These are phyloP conservation scores for Lagenaria siceraria DNA, from an alignment of 306 rosid species.

Conservation along the genomic window DNA sequence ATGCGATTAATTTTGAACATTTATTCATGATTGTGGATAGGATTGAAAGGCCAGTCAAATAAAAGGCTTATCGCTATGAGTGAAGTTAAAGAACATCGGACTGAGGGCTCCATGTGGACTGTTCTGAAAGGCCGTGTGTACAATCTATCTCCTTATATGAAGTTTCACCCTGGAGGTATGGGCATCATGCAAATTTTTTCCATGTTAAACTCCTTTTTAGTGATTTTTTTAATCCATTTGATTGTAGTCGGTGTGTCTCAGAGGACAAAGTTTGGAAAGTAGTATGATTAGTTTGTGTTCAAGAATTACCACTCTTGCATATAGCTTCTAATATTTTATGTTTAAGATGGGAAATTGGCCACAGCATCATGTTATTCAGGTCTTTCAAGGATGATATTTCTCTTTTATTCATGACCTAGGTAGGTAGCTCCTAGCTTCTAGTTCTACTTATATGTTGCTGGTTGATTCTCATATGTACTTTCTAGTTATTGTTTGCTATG, in stretches of 20 bases:
- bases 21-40: slow-evolving; percentile 21
- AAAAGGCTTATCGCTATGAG: slow-evolving; percentile 70
- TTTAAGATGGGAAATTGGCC: neutral
- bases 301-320: neutral
- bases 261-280: neutral
- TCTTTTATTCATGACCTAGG: neutral
- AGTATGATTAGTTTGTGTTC: neutral
- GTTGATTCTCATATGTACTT: neutral
- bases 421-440: neutral
- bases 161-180: slow-evolving; percentile 95
- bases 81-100: slow-evolving; percentile 68
- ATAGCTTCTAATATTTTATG: neutral
- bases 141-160: slow-evolving; percentile 78
- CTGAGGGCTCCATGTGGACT: slow-evolving; percentile 88
- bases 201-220: slow-evolving; percentile 3
- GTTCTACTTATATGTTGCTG: neutral
- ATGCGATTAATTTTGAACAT: neutral
- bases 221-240: neutral
- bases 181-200: slow-evolving; percentile 8
- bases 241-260: neutral
- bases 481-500: neutral
- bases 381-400: neutral
- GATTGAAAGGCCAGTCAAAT: slow-evolving; percentile 78
- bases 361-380: neutral
- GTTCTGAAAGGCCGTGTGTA: slow-evolving; percentile 87